Conservation (phyloP, 2,329 filamentous ascomycete species). For the Pestalotiopsis sp. region DNA sequence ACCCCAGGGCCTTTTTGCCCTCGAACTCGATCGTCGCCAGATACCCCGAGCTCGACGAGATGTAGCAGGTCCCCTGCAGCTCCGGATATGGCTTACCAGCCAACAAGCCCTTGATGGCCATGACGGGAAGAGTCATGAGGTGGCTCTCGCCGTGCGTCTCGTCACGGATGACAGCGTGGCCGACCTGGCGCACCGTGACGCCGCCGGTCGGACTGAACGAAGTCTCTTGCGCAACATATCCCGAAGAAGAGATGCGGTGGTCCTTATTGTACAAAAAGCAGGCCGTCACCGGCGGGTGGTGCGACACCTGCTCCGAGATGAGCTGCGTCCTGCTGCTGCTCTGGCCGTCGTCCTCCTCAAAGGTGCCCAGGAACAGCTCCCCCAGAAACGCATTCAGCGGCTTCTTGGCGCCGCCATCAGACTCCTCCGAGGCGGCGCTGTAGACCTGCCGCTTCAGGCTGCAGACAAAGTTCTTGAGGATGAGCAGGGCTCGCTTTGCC, state of each 20-base stretch:
- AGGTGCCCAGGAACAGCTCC: constrained; percentile 41
- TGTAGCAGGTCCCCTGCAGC: constrained; percentile 26
- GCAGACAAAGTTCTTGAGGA: constrained; percentile 47
- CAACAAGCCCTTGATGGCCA: constrained; percentile 23
- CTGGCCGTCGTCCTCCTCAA: constrained; percentile 28
- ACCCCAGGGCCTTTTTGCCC: constrained; percentile 17
- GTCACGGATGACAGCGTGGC: constrained; percentile 24
- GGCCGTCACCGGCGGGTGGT: constrained; percentile 20
- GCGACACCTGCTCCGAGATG: constrained; percentile 23
- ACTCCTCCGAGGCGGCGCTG: constrained; percentile 9
- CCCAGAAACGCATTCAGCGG: constrained; percentile 51
- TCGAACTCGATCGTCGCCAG: constrained; percentile 25
- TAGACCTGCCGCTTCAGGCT: constrained; percentile 43
- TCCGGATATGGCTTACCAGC: constrained; percentile 23
- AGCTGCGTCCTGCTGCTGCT: constrained; percentile 27
- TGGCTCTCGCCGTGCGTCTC: constrained; percentile 34
- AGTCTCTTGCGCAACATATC: constrained; percentile 27
- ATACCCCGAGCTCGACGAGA: constrained; percentile 27
- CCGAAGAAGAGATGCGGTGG: constrained; percentile 22
- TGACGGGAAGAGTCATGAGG: constrained; percentile 26
- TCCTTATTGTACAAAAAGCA: constrained; percentile 18
- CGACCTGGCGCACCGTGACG: constrained; percentile 24
- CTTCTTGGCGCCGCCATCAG: constrained; percentile 46
- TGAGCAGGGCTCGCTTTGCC: constrained; percentile 40
- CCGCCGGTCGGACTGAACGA: constrained; percentile 21